These are phyloP conservation scores for Globisporangium nagaii DNA, from an alignment of 352 stramenopile species.

Conservation along the genomic window DNA sequence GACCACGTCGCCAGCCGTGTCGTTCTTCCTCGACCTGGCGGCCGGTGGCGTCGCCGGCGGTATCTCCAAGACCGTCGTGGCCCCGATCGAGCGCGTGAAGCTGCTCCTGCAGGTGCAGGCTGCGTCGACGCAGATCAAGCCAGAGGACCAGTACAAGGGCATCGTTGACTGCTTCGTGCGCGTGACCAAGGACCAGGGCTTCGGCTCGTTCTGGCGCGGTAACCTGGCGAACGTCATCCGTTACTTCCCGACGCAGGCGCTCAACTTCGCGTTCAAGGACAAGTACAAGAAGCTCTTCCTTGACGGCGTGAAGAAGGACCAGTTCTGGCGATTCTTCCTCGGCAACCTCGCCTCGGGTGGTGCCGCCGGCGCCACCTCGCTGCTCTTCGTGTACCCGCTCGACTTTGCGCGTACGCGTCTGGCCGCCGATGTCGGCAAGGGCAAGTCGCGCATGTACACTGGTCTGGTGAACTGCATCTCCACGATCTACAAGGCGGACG, in stretches of 20 bases:
- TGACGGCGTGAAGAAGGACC: constrained; percentile 89
- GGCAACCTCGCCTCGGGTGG: constrained; percentile 98
- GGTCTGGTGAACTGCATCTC: constrained; percentile 96
- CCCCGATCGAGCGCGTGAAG: constrained; percentile 90
- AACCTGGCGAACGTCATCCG: constrained; percentile 91
- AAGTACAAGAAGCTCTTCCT: constrained; percentile 91
- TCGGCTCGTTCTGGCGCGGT: constrained; percentile 88
- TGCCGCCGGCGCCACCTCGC: constrained; percentile 95
- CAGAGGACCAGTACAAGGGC: constrained; percentile 90
- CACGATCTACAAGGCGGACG: constrained; percentile 93
- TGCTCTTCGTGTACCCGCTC: constrained; percentile 96
- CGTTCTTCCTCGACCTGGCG: constrained; percentile 81
- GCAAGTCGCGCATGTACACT: constrained; percentile 97
- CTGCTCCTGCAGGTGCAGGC: constrained; percentile 90
- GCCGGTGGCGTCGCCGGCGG: constrained; percentile 80
- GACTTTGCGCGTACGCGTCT: constrained; percentile 98
- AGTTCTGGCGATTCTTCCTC: constrained; percentile 98
- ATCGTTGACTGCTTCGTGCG: constrained; percentile 88
- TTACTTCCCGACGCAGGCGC: constrained; percentile 90
- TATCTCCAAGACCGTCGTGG: constrained; percentile 90
- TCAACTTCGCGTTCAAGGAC: constrained; percentile 94
- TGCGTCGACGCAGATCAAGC: constrained; percentile 88
- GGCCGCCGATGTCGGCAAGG: constrained; percentile 96
- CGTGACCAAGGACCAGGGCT: constrained; percentile 86
- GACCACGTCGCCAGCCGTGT: constrained; percentile 29